Percentiles rank a stretch among this genome's conserved stretches.
These are phyloP conservation scores for Cajanus cajan DNA, from an alignment of 306 rosid genomes.

Conservation along the genomic window DNA sequence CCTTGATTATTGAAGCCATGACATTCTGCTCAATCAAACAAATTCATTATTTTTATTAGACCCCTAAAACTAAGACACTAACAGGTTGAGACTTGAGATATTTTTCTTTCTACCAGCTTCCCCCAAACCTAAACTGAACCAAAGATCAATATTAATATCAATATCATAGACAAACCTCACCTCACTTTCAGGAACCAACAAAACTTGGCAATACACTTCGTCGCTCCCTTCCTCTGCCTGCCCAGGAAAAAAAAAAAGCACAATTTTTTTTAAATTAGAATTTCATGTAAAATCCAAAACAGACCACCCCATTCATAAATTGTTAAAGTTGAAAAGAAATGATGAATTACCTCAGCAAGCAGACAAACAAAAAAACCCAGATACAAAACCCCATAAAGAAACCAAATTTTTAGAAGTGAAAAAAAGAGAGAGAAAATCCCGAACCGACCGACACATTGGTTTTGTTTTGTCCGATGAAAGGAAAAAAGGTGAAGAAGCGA, in stretches of 20 bases:
- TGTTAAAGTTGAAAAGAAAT: background rate
- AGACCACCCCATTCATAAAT: background rate
- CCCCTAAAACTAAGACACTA: background rate
- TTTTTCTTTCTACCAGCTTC: conserved; percentile 19
- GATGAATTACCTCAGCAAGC: conserved; percentile 16
- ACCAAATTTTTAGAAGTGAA: conserved; percentile 11
- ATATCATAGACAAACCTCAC: conserved; percentile 42
- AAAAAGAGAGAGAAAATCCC: background rate
- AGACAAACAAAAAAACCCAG: conserved; percentile 24
- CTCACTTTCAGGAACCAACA: conserved; percentile 86
- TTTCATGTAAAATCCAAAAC: conserved; percentile 21
- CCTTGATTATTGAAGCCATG: background rate
- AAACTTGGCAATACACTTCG: conserved; percentile 87
- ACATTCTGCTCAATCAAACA: conserved; percentile 13
- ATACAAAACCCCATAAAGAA: conserved; percentile 8
- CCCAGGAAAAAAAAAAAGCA: conserved; percentile 28
- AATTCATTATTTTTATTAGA: background rate
- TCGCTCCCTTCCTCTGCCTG: conserved; percentile 98
- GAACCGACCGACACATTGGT: conserved; percentile 12
- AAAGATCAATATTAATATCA: background rate
- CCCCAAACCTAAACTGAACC: conserved; percentile 19
- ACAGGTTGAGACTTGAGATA: background rate
- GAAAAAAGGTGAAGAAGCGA: background rate
- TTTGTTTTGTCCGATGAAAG: background rate
- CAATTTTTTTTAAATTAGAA: background rate